A percentile compares a stretch with the other conserved stretches of the same genome.
Evolutionary conservation across 257 asterid species (phyloP).

Genomic region (Solanum etuberosum): DNA sequence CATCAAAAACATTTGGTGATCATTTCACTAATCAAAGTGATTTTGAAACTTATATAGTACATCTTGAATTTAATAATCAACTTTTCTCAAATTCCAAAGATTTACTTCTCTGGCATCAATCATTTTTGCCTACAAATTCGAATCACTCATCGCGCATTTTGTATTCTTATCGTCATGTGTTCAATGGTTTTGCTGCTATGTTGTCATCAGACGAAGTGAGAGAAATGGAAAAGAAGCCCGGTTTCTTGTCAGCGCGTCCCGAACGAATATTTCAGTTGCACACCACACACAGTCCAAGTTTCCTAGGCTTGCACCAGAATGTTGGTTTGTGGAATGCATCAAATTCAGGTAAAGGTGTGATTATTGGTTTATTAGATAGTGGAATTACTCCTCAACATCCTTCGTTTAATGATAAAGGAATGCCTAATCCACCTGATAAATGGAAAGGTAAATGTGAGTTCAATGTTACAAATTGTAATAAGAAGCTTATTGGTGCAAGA

Average conservation of each 20-base stretch:
- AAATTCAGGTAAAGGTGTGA: background rate
- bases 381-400: background rate
- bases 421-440: background rate
- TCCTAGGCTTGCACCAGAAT: background rate
- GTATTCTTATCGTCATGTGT: background rate
- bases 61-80: background rate
- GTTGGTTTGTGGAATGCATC: background rate
- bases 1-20: background rate
- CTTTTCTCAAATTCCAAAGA: background rate
- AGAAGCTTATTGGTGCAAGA: background rate
- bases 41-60: background rate
- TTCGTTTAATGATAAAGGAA: background rate
- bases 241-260: background rate
- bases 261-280: background rate
- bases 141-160: background rate
- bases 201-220: background rate
- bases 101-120: background rate
- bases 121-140: background rate
- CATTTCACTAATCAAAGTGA: background rate
- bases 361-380: background rate
- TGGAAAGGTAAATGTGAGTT: conserved; percentile 5
- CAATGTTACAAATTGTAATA: background rate
- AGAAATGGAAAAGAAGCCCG: background rate
- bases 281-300: background rate
- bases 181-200: background rate